Base-by-base conservation (phyloP, 2,329 filamentous ascomycete genomes). In the Raffaelea ambrosiae region DNA sequence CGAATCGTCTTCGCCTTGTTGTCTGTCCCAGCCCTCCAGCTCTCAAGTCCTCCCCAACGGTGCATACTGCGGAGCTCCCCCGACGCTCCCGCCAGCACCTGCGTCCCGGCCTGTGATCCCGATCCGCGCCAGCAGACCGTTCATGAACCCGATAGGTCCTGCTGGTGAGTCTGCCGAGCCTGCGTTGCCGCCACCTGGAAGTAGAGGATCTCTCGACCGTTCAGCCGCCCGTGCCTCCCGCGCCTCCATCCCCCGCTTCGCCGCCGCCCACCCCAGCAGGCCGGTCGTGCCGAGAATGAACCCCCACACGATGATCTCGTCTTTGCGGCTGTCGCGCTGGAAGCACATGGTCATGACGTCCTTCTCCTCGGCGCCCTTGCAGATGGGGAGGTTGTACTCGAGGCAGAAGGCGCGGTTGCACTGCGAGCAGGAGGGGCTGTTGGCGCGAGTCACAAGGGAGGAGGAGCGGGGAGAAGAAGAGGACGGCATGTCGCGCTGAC, bases 371-470 rank as follows among this genome's bases (percentile, higher is more conserved):
- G 77, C 78, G 54, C 73, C 70, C 57, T 78, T 75, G 68, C 80
- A 84, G 58, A 84, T 81, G 49, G 76, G 76, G 21, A 84, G 66
- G 55, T 70, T 74, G 54, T 71, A 71, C 52, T 79, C 73, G 41
- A 83, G 72, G 62, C 80, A 84, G 57, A 82, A 84, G 49, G 75
- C 75, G 60, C 79, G 79, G 53, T 80, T 84, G 65, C 80, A 84
- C 53, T 79, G 74, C 23, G 72, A 67, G 63, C 80, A 84, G 3
- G 72, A 72, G 46, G 71, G 60, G 40, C 70, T 67, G 53, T 67
- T 51, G 56, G 66, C 58, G 58, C 68, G 64, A 47, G 48, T 33
- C 7, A 53, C 46, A 47, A 52, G 23, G 1, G 13, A 3, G 8
- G n/a, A n/a, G n/a, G n/a, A n/a, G n/a, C n/a, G n/a, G n/a, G n/a